These are phyloP conservation scores for Oryza officinalis DNA, from an alignment of 176 grass and related monocot genomes.

Conservation along the genomic window DNA sequence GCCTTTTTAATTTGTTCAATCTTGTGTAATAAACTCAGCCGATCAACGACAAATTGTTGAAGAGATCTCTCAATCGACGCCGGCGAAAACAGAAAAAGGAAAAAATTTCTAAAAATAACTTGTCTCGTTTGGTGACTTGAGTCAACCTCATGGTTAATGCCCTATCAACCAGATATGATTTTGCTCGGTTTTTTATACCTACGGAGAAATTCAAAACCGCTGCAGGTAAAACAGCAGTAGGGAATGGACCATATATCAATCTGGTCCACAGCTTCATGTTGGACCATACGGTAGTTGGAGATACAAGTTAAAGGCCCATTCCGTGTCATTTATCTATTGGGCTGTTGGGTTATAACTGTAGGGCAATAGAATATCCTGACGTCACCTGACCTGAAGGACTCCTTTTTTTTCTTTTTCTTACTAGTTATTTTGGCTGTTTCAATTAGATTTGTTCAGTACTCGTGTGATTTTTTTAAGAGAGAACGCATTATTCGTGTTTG, in stretches of 20 bases:
- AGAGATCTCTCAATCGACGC: not conserved
- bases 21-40: not conserved
- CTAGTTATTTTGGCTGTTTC: not conserved
- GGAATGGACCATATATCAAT: not conserved
- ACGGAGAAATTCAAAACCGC: too few relatives aligned
- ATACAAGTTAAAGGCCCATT: not conserved
- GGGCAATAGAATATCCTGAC: not conserved
- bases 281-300: too few relatives aligned
- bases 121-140: not conserved
- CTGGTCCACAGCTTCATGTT: not conserved
- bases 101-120: not conserved
- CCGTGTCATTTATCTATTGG: not conserved
- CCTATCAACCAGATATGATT: too few relatives aligned
- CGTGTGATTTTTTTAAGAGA: not conserved
- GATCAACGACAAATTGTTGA: not conserved
- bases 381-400: not conserved
- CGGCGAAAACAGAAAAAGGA: not conserved
- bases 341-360: not conserved
- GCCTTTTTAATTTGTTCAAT: too few relatives aligned
- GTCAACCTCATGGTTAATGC: not conserved
- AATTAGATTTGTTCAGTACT: not conserved
- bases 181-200: not conserved
- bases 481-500: not conserved
- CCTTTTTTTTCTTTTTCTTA: not conserved
- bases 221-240: not conserved